Evolutionary conservation across 2,329 filamentous ascomycete species (phyloP).

Genomic region (Thelonectria rubi): DNA sequence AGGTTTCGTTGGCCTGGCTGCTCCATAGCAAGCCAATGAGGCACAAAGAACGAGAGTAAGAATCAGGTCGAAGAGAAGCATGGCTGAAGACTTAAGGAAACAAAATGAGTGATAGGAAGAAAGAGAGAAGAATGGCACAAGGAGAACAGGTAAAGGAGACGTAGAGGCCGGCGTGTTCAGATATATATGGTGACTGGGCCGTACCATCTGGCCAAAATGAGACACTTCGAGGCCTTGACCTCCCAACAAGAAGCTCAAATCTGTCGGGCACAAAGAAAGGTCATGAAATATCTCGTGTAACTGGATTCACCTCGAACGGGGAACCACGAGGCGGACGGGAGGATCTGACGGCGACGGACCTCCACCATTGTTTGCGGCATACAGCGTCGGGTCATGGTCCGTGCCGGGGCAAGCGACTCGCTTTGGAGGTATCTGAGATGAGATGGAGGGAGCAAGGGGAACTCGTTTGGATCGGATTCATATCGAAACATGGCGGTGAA

Average conservation of each 20-base stretch:
- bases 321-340: background rate
- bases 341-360: background rate
- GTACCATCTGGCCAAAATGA: too few species aligned
- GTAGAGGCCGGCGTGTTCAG: background rate
- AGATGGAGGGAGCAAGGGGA: background rate
- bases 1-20: constrained; percentile 6
- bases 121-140: background rate
- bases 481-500: background rate
- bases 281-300: constrained; percentile 33
- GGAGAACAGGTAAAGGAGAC: background rate
- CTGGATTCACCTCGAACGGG: constrained; percentile 13
- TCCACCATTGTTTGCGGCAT: background rate
- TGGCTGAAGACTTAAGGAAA: constrained; percentile 9
- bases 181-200: background rate
- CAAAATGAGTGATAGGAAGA: background rate
- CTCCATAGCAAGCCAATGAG: constrained; percentile 4
- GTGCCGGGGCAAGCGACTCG: background rate
- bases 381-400: constrained; percentile 13
- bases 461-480: background rate
- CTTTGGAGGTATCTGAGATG: background rate
- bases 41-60: constrained; percentile 9
- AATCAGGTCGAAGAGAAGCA: constrained; percentile 24
- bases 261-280: constrained; percentile 6
- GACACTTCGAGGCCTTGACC: too few species aligned
- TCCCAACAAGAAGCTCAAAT: background rate